These are phyloP conservation scores for Ampelocalamus luodianensis DNA, from an alignment of 176 grass and related monocot genomes.

Conservation along the genomic window DNA sequence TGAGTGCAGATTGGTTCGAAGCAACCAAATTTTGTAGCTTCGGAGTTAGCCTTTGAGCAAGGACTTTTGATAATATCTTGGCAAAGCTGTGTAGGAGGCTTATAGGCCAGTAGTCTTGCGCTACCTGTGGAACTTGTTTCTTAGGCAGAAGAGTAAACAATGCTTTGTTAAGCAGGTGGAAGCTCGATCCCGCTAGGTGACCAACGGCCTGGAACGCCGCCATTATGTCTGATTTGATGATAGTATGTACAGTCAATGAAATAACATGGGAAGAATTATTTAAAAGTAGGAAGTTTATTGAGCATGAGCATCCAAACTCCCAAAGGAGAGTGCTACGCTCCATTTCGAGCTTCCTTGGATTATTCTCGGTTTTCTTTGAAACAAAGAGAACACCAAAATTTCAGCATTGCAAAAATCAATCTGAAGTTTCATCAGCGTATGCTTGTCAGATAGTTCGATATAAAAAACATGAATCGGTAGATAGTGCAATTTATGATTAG, in stretches of 20 bases:
- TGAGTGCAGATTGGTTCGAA: no score
- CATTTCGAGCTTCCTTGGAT: background rate
- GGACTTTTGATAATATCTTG: no score
- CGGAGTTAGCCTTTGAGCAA: no score
- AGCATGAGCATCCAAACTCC: slow-evolving; percentile 3
- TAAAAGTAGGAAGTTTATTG: background rate
- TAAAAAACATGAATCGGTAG: background rate
- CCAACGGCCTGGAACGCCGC: no score
- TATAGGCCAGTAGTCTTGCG: no score
- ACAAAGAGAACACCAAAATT: background rate
- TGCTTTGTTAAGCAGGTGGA: no score
- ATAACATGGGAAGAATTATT: background rate
- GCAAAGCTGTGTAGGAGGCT: no score
- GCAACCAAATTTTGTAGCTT: no score
- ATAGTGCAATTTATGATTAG: background rate
- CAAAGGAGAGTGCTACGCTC: background rate
- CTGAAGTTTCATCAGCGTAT: background rate
- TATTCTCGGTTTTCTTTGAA: slow-evolving; percentile 11
- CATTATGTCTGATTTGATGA: no score
- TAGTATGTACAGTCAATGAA: background rate
- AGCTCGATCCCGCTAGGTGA: no score
- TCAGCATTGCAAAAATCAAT: slow-evolving; percentile 19
- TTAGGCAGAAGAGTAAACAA: no score
- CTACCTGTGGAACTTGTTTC: no score
- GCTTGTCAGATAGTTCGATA: background rate